Conservation (phyloP, 2,329 filamentous ascomycete species). For the Apiospora pterosperma region DNA sequence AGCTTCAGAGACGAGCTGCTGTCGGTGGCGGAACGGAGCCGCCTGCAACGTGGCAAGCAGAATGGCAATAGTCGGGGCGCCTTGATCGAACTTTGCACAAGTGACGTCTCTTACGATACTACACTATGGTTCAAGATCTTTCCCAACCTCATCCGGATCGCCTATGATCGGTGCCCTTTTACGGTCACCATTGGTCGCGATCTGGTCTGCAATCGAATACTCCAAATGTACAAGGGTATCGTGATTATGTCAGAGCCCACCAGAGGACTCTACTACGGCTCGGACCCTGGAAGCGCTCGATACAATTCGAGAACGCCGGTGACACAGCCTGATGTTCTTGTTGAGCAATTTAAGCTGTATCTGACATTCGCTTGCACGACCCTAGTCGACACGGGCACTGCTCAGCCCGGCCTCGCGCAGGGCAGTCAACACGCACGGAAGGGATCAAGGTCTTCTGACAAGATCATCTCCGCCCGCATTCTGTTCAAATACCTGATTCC, state of each 20-base stretch:
- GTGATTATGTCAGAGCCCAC: conserved; percentile 72
- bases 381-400: conserved; percentile 74
- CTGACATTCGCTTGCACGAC: conserved; percentile 97
- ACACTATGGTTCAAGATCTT: conserved; percentile 98
- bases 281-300: conserved; percentile 54
- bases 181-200: conserved; percentile 88
- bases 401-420: conserved; percentile 52
- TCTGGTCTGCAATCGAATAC: conserved; percentile 84
- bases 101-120: conserved; percentile 90
- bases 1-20: conserved; percentile 89
- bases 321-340: conserved; percentile 77
- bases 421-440: conserved; percentile 77
- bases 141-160: conserved; percentile 87
- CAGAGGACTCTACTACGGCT: conserved; percentile 61
- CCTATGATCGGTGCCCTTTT: conserved; percentile 86
- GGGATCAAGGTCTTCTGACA: conserved; percentile 69
- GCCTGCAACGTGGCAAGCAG: conserved; percentile 84
- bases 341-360: conserved; percentile 98
- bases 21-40: conserved; percentile 86
- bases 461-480: conserved; percentile 82
- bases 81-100: conserved; percentile 89
- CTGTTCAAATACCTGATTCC: conserved; percentile 92
- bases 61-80: conserved; percentile 81
- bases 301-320: conserved; percentile 55
- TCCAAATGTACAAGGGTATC: conserved; percentile 90